Base-by-base conservation (phyloP, 1,284 basidiomycete species). In the Vanrija pseudolonga region DNA sequence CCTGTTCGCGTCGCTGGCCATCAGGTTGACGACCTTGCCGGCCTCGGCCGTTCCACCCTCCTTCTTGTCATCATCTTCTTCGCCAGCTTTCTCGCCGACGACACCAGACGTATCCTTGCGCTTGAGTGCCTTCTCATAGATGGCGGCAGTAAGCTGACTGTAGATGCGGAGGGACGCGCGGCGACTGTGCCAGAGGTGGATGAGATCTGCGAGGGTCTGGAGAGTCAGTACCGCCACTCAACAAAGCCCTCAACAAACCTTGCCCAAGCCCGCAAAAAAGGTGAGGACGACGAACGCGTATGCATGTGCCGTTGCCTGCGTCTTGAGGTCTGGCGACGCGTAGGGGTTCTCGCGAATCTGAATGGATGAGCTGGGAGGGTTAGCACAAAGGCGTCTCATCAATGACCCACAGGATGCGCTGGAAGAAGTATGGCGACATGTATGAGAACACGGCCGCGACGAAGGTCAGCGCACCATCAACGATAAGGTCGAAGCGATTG, bases 91-190 rank as follows among this genome's bases (percentile, higher is more conserved):
- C 63, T 76, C 73, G 45, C 84, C 80, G 2, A 88, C 77, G 23
- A 90, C 80, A 0, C 90, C 91, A 0, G 88, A 88, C 54, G 86
- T 86, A 71, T 96, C 91, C 68, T 85, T 87, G 23, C 90, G 80
- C 69, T 87, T 87, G 40, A 96, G 78, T 0, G 92, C 86, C 73
- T 96, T 96, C 71, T 92, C 88, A 67, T 94, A 97, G 51, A 96
- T 88, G 0, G 87, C 80, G 19, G 70, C 66, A 80, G 88, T 90
- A 15, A 93, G 80, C 72, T 87, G 85, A 5, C 83, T 80, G 17
- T 86, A 83, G 20, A 88, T 82, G 19, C 88, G 79, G 12, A 86
- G 85, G 9, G 80, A 73, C 0, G 85, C 86, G n/a, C 89, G 81
- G 20, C 89, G 81, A 12, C 85, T 83, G 60, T 83, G 84, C 85